Base-by-base conservation (phyloP, 495 filamentous ascomycete genomes). In the Tirmania nivea region DNA sequence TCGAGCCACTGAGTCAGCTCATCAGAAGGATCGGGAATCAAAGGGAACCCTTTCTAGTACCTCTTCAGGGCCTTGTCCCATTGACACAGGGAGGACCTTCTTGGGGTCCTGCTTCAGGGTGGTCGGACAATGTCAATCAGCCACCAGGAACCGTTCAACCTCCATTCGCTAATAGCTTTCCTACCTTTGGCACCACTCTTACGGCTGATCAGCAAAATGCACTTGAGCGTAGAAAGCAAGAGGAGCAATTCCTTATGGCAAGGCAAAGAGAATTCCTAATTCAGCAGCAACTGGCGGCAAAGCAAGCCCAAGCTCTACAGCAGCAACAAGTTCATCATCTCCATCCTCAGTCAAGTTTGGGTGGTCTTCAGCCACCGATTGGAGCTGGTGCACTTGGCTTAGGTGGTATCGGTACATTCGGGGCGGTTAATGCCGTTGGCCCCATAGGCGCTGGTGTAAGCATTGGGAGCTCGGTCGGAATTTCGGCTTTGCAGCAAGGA, bases 181-280 rank as follows among this genome's bases (percentile, higher is more conserved):
- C 90, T 2, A 93, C 84, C 60, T 97, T 96, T 63, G 90, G 90
- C n/a, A 88, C 92, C 14, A 96, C 92, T 11, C 70, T 97, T 58
- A 96, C 90, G 2, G 90, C 90, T 0, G 87, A 94, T 59, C 90
- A 97, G 68, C 90, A 97, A 61, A 97, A 97, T 66, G 89, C 90
- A 14, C 71, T 97, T 10, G 90, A 97, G 66, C 75, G 90, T 42
- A 75, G 92, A 20, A 97, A 97, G 71, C 90, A 97, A 64, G 90
- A 97, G 63, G 90, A 97, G 63, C 90, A 97, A 61, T 92, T 94
- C 66, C 71, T 92, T 19, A 86, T 95, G 76, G 90, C 90, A 16
- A 78, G 89, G 10, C 89, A 96, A 65, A 83, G 94, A 55, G 90
- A 97, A 64, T 81, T 84, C 63, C 73, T 92, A n/a, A 80, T 82